Conservation (phyloP, 352 stramenopile genomes). For the Globisporangium spinosum region DNA sequence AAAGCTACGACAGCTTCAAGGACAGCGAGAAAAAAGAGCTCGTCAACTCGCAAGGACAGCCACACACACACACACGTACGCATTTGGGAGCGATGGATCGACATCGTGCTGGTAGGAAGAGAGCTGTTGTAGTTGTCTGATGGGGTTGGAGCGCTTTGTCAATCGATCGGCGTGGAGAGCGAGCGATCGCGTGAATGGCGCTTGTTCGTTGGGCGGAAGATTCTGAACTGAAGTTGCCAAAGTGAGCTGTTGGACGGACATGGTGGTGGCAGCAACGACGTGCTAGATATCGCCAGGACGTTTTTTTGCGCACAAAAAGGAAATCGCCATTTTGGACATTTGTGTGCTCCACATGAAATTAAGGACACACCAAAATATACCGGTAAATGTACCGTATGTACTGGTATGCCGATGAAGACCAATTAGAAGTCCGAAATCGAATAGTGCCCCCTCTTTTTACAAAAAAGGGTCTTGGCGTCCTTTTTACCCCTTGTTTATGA, state of each 20-base stretch:
- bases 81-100: constrained; percentile 20
- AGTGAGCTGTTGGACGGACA: constrained; percentile 3
- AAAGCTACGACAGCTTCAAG: not conserved
- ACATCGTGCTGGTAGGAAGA: constrained; percentile 6
- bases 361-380: too few species aligned
- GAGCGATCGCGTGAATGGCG: not conserved
- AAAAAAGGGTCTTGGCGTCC: too few species aligned
- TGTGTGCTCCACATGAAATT: too few species aligned
- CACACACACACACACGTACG: constrained; percentile 5
- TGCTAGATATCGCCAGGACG: not conserved
- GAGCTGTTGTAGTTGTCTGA: not conserved
- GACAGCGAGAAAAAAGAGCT: not conserved
- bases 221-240: constrained; percentile 9
- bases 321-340: too few species aligned
- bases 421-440: too few species aligned
- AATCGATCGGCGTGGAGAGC: not conserved
- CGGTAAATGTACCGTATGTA: too few species aligned
- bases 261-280: not conserved
- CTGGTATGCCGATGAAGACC: too few species aligned
- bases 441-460: too few species aligned
- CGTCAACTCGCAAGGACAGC: not conserved
- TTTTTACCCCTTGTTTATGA: too few species aligned
- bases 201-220: constrained; percentile 3
- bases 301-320: not conserved
- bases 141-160: not conserved